Conservation (phyloP, 139 green algal genomes). For the Pleodorina starrii region DNA sequence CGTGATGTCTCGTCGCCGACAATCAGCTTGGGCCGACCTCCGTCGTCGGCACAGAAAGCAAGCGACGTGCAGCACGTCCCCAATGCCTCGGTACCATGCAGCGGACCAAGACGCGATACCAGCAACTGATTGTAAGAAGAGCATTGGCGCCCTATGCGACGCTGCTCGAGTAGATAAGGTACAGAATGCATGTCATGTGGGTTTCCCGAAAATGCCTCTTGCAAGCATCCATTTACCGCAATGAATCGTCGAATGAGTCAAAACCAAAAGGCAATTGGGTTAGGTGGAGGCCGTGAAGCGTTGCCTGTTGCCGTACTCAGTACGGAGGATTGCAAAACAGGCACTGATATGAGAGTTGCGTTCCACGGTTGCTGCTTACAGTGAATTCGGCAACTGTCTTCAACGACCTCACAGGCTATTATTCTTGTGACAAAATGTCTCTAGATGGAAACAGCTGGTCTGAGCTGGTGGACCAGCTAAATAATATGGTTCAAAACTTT, state of each 20-base stretch:
- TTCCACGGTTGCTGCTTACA: no score
- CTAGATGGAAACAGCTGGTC: slow-evolving; percentile 20
- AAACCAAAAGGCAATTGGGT: no score
- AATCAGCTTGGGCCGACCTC: background rate
- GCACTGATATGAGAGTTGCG: no score
- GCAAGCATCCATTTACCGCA: no score
- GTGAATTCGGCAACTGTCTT: no score
- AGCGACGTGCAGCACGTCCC: background rate
- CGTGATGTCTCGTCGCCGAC: background rate
- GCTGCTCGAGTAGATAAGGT: background rate
- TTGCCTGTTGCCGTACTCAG: no score
- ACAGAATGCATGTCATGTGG: background rate
- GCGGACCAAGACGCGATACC: background rate
- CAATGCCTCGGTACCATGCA: background rate
- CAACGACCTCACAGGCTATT: no score
- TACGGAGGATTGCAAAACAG: no score
- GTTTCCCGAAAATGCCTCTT: background rate
- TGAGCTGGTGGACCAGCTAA: slow-evolving; percentile 48
- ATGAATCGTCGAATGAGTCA: no score
- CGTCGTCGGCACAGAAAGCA: slow-evolving; percentile 11
- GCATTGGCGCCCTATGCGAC: background rate
- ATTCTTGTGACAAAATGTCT: slow-evolving; percentile 6
- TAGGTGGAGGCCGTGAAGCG: no score
- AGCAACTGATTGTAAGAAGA: background rate
- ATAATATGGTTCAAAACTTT: slow-evolving; percentile 57